Conservation (phyloP, 352 stramenopile genomes). For the Pythium grandisporangium region DNA sequence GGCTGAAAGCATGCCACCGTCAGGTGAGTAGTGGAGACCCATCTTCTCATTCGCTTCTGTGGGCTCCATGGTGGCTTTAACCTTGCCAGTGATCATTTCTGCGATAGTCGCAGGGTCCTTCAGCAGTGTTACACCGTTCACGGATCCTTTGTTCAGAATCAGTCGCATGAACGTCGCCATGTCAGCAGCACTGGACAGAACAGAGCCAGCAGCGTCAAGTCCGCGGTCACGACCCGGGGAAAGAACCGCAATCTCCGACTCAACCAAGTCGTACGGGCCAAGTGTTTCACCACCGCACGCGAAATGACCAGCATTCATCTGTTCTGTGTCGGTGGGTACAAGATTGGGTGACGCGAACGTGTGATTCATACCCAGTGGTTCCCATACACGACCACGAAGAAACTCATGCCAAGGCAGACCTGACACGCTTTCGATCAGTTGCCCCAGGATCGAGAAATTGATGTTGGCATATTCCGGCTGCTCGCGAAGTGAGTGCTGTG, state of each 20-base stretch:
- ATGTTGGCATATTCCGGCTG: constrained; percentile 51
- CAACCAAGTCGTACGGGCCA: constrained; percentile 33
- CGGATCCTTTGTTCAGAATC: constrained; percentile 53
- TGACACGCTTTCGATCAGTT: constrained; percentile 42
- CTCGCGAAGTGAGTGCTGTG: constrained; percentile 28
- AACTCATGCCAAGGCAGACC: constrained; percentile 40
- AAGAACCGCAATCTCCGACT: constrained; percentile 23
- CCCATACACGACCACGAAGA: constrained; percentile 34
- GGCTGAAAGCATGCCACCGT: constrained; percentile 39
- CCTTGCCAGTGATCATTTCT: constrained; percentile 56
- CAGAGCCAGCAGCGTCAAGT: constrained; percentile 30
- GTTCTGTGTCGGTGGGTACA: constrained; percentile 4
- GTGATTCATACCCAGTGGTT: constrained; percentile 44
- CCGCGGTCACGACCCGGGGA: constrained; percentile 4
- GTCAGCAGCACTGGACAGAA: constrained; percentile 40
- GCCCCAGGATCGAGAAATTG: constrained; percentile 52
- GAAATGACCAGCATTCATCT: constrained; percentile 25
- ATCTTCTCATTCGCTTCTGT: constrained; percentile 21
- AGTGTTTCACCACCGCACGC: constrained; percentile 28
- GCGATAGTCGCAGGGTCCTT: constrained; percentile 25
- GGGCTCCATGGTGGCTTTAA: constrained; percentile 15
- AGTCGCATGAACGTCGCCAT: constrained; percentile 44
- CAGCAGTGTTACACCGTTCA: constrained; percentile 36
- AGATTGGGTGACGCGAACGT: constrained; percentile 25
- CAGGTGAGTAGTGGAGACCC: constrained; percentile 32